phyloP scores from a whole-genome alignment of 805 yeast species.

The Saturnispora dispora region DNA sequence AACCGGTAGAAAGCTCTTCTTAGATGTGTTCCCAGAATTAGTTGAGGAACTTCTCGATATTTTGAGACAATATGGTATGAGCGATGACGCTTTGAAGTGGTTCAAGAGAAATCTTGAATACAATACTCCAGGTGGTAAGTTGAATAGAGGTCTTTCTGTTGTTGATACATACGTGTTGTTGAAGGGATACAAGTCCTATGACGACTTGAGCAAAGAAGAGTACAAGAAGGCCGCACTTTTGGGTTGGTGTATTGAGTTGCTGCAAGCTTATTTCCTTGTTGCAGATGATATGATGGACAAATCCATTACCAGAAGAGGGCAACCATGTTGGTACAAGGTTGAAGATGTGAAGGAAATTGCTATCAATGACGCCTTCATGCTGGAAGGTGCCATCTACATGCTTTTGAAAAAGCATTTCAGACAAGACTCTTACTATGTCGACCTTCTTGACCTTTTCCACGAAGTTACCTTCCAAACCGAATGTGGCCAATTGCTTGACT shows the following conservation, averaged over 20 bases:
- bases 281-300: slow-evolving; percentile 99
- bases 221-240: slow-evolving; percentile 78
- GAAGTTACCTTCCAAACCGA: slow-evolving; percentile 97
- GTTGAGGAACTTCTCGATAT: slow-evolving; percentile 66
- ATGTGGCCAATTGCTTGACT: slow-evolving; percentile 89
- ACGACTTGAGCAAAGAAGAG: slow-evolving; percentile 54
- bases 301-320: slow-evolving; percentile 95
- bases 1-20: slow-evolving; percentile 44
- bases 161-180: slow-evolving; percentile 84
- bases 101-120: slow-evolving; percentile 61
- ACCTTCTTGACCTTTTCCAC: slow-evolving; percentile 87
- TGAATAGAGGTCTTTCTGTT: slow-evolving; percentile 93
- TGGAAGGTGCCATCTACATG: slow-evolving; percentile 88
- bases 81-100: slow-evolving; percentile 82
- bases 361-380: slow-evolving; percentile 93
- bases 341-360: slow-evolving; percentile 85
- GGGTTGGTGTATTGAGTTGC: slow-evolving; percentile 92
- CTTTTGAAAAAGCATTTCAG: slow-evolving; percentile 85
- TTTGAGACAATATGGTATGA: slow-evolving; percentile 64
- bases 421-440: slow-evolving; percentile 73
- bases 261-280: slow-evolving; percentile 94
- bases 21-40: slow-evolving; percentile 62
- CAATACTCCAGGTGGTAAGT: slow-evolving; percentile 94
- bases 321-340: slow-evolving; percentile 91
- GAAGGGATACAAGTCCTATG: slow-evolving; percentile 47